Base-by-base conservation (phyloP, 2,329 filamentous ascomycete species). In the Hypoxylon sp. region DNA sequence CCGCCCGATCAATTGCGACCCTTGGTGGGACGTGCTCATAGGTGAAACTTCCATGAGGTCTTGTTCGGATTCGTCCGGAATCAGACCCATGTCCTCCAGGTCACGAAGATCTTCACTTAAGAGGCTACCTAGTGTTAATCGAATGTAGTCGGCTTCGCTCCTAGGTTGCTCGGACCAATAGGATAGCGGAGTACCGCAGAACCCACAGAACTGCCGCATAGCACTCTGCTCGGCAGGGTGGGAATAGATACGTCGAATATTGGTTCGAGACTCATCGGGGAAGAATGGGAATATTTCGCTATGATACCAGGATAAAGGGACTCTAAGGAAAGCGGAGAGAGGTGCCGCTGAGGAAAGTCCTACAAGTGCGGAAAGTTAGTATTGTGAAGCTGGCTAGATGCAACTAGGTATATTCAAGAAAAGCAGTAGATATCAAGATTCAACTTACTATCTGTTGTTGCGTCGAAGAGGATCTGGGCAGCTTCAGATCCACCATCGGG, bases 151-250 rank as follows among this genome's bases (percentile, higher is more conserved):
- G 11, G 91, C 90, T 77, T 96, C 92, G 56, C 84, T 84, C 0
- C 80, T 82, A 0, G 92, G 91, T 23, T 87, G 80, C 78, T 97
- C 94, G 50, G 89, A 91, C 93, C 93, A 97, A 73, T 91, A 93
- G 0, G 91, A 91, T 59, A 98, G 82, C 11, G 92, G 91, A 0
- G 94, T 97, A 57, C 94, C 94, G 78, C 94, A 97, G 82, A 92
- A 97, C 23, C 94, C 94, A 80, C 94, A 98, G 80, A 98, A 98
- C 72, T 93, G 88, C 53, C 93, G 89, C 77, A 91, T 89, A 0
- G 87, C 84, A 73, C 86, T 81, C 56, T 85, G 84, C 57, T 87
- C 86, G 72, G 83, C 81, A 2, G 83, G 83, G 21, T 90, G 86
- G 9, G 87, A 88, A 78, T 92, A 94, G 51, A 86, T 84, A 43